Evolutionary conservation across 2,329 filamentous ascomycete species (phyloP), one percentile per base, ranked within the genome.

Genomic region (Penicillium sp.): DNA sequence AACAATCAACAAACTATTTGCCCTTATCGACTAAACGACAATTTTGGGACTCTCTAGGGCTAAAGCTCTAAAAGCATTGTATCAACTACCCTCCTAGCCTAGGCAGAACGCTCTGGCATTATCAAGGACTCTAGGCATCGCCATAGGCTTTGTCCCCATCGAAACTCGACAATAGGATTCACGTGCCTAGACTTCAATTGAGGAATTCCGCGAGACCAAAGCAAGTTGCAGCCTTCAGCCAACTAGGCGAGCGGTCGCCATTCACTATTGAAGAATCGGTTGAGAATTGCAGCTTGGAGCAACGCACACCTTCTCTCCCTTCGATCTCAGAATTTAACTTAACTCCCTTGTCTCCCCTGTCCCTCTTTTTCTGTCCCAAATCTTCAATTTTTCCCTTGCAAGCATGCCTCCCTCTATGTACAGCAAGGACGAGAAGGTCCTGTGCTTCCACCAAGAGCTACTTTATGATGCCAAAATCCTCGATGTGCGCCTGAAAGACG

Each of bases 401-500:
- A 73, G 70, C 64, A 90, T 91, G 78, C 78, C 81, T 49, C 76
- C 80, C 52, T 67, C 80, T 46, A 71, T 74, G 57, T 87, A 81
- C 65, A 73, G 73, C 52, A 85, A 84, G 66, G 90, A 97, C 67
- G 93, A 98, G 77, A 89, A 87, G 67, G 90, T 95, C 32, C 83
- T 97, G 28, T 98, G 93, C 76, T 97, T 97, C 68, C 93, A 98
- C 70, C 89, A 92, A 74, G 91, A 97, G 66, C 84, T 97, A 73
- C 83, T 98, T 44, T 98, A 98, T 68, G 93, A 98, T 72, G 93
- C 93, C 59, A 97, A 97, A 74, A 86, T 98, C 45, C 82, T 95
- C 57, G 91, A 96, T 57, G 79, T 88, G 28, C 83, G 80, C 61
- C 74, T 76, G 69, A 77, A 79, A 64, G 81, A 85, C 53, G 68